phyloP scores from a whole-genome alignment of 179 eudicot genomes.

The Gypsophila paniculata region DNA sequence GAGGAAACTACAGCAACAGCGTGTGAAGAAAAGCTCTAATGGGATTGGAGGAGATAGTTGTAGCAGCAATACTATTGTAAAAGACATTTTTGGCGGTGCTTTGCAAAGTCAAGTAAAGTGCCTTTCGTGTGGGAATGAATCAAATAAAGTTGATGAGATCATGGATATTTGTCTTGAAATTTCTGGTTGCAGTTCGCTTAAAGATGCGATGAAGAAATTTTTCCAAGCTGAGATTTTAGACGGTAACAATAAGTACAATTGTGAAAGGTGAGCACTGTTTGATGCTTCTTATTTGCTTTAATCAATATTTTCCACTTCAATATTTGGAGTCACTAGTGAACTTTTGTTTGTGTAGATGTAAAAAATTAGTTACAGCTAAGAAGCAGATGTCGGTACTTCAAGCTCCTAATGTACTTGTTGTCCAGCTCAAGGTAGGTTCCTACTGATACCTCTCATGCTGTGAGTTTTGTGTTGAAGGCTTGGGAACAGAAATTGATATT shows the following conservation, averaged over 20 bases:
- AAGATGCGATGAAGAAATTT: conserved; percentile 75
- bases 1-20: conserved; percentile 66
- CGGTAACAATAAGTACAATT: conserved; percentile 91
- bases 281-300: not conserved
- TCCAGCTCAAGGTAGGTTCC: conserved; percentile 78
- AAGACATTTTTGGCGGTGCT: conserved; percentile 93
- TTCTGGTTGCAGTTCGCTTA: conserved; percentile 57
- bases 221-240: conserved; percentile 86
- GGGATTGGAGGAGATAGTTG: conserved; percentile 41
- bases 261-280: conserved; percentile 51
- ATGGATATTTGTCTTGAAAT: conserved; percentile 95
- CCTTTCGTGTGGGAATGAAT: conserved; percentile 74
- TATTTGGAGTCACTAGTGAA: conserved; percentile 9
- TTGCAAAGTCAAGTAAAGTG: conserved; percentile 96
- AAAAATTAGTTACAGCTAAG: conserved; percentile 79
- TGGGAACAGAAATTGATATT: conserved; percentile 7
- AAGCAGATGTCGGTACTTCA: conserved; percentile 95
- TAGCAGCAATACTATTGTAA: conserved; percentile 48
- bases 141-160: conserved; percentile 92
- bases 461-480: conserved; percentile 1
- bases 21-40: conserved; percentile 36
- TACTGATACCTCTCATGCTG: conserved; percentile 6
- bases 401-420: conserved; percentile 90
- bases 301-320: conserved; percentile 4
- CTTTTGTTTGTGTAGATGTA: conserved; percentile 55